Evolutionary conservation across 495 filamentous ascomycete species (phyloP), one percentile per base, ranked within the genome.

Genomic region (Tirmania nivea): DNA sequence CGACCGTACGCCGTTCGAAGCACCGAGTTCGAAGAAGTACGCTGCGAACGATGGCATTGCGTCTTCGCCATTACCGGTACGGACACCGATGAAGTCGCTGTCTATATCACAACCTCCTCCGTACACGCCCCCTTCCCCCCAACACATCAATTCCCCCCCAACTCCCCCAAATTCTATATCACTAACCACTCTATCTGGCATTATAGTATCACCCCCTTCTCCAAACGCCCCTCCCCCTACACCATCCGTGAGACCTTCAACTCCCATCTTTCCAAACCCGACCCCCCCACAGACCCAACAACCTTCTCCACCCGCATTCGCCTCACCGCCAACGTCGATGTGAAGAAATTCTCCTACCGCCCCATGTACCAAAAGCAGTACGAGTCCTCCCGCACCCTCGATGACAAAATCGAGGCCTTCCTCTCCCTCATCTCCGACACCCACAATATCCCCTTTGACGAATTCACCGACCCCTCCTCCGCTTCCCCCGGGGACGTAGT

Each of bases 351-450:
- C 52, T 78, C 76, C 9, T 97, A 94, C 66, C 86, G 86, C 59
- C 80, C 86, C 0, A 81, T 95, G 69, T 83, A 85, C 34, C 93
- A 94, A 86, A 92, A 90, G 58, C 73, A 88, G 11, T 85, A 85
- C 5, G 88, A 94, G 60, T 79, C 85, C 2, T 88, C 87, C 2
- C 88, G 94, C 66, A 83, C 94, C 52, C 72, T 93, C 7, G 90
- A 97, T 63, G 88, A 94, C 64, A 78, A 89, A 47, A 94, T 97
- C 66, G 90, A 97, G 54, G 85, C 84, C 34, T 94, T 95, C 57
- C 71, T 75, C 57, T 63, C 64, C 3, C 63, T 84, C 2, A 73
- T 93, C n/a, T 77, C 83, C 69, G 75, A 77, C 21, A 72, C 86
- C 60, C 75, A 90, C 65, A 69, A 77, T 16, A 74, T 93, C 12